Percentiles rank a stretch among this genome's conserved stretches.
These are phyloP conservation scores for Colletotrichum trifolii DNA, from an alignment of 2,329 filamentous ascomycete species.

Conservation along the genomic window DNA sequence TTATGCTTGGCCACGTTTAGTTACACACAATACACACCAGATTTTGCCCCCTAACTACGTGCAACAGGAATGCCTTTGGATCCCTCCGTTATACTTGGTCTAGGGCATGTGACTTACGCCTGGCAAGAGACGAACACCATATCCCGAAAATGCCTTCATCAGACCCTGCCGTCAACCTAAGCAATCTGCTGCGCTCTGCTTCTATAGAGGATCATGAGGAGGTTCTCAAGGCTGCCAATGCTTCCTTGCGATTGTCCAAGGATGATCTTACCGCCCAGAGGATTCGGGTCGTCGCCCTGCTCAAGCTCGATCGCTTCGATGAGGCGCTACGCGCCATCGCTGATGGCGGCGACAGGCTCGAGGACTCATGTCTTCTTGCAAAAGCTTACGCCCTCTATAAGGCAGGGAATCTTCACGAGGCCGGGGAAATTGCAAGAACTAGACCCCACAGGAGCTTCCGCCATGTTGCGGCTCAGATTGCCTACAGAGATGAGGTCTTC, in stretches of 20 bases:
- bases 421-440: constrained; percentile 54
- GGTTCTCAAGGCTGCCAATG: constrained; percentile 72
- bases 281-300: constrained; percentile 77
- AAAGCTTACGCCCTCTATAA: constrained; percentile 89
- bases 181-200: constrained; percentile 64
- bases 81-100: too few relatives aligned
- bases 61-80: too few relatives aligned
- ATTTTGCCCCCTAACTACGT: too few relatives aligned
- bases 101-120: too few relatives aligned
- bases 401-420: constrained; percentile 74
- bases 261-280: constrained; percentile 70
- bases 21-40: too few relatives aligned
- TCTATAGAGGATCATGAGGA: constrained; percentile 79
- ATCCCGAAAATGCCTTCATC: constrained; percentile 48
- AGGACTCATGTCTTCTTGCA: constrained; percentile 72
- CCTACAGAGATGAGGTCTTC: constrained; percentile 82
- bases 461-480: constrained; percentile 73
- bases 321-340: constrained; percentile 78
- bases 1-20: too few relatives aligned
- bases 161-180: constrained; percentile 62
- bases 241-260: constrained; percentile 71
- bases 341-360: constrained; percentile 69
- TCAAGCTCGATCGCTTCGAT: constrained; percentile 85
- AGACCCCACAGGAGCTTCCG: constrained; percentile 50
- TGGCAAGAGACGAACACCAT: background rate